Evolutionary conservation across 495 filamentous ascomycete genomes (phyloP), one percentile per base, ranked within the genome.

Genomic region (Cenococcum geophilum): DNA sequence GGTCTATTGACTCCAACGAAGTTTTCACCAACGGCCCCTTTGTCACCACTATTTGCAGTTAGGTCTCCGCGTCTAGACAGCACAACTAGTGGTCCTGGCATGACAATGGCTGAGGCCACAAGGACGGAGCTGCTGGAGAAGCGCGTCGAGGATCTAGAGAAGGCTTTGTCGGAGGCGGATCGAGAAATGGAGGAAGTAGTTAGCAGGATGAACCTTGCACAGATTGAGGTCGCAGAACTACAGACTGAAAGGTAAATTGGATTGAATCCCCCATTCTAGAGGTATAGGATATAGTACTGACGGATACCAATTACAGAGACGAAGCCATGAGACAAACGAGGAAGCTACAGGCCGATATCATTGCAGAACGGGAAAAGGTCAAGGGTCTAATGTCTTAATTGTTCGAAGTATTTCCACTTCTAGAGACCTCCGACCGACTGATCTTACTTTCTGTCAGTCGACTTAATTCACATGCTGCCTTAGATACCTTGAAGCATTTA

Each of bases 161-260:
- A 80, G 58, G 87, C 91, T 11, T 78, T 97, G 20, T 76, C 79
- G 23, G 83, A 93, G 61, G 89, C 93, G 20, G 93, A 97, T 67
- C 76, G 78, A 59, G 92, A 97, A 78, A 97, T 98, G 93, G 83
- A 92, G 70, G 74, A 93, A 73, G 92, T 97, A 1, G 89, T 98
- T 16, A 79, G 86, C 57, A 80, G 88, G 57, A 96, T 98, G 91
- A 96, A 91, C 75, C 79, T 83, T 60, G 91, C 92, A 8, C 93
- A 97, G 77, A 91, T 96, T 58, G 91, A 96, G 74, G 93, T 98
- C 40, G 83, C 91, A 70, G 84, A 91, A 68, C 79, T 98, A 55
- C 92, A 97, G 74, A 88, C 88, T 75, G 88, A 95, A 76, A 84
- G 91, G 85, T 87, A 77, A 61, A 78, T 73, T 70, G 23, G 32